Percentiles rank a stretch among this genome's conserved stretches.
Evolutionary conservation across 2,329 filamentous ascomycete genomes (phyloP).

Genomic region (Aspergillus sp.): DNA sequence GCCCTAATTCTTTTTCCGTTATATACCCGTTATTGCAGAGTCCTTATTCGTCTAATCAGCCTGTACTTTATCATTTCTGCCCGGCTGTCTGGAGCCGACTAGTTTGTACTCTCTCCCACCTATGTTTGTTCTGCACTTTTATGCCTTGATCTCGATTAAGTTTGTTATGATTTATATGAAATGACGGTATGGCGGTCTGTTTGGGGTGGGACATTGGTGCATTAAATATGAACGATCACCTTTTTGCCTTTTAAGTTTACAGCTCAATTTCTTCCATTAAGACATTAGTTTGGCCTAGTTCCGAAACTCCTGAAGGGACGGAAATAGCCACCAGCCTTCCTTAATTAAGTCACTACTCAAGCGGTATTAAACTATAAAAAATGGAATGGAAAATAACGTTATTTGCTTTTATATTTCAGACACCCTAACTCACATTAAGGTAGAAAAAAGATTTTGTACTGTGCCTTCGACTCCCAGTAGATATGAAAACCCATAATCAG

Average conservation of each 20-base stretch:
- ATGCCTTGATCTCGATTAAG: background rate
- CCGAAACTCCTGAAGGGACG: background rate
- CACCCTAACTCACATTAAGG: no score
- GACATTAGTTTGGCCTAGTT: background rate
- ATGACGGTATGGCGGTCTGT: background rate
- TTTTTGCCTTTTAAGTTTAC: background rate
- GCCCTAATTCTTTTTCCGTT: background rate
- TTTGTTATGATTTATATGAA: constrained; percentile 3
- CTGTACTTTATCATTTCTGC: constrained; percentile 3
- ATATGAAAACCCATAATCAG: no score
- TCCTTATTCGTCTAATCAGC: background rate
- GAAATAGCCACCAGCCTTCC: no score
- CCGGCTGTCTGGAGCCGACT: background rate
- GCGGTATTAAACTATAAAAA: no score
- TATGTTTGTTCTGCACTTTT: background rate
- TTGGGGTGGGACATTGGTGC: constrained; percentile 6
- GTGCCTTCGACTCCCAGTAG: no score
- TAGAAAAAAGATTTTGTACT: no score
- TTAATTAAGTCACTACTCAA: no score
- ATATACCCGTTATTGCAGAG: background rate
- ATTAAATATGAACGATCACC: background rate
- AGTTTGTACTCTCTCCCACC: background rate
- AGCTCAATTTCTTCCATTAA: background rate
- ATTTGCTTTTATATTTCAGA: no score
- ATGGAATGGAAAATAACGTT: no score